A percentile compares a stretch with the other conserved stretches of the same genome.
These are phyloP conservation scores for Clarireedia monteithiana DNA, from an alignment of 2,329 filamentous ascomycete species.

Conservation along the genomic window DNA sequence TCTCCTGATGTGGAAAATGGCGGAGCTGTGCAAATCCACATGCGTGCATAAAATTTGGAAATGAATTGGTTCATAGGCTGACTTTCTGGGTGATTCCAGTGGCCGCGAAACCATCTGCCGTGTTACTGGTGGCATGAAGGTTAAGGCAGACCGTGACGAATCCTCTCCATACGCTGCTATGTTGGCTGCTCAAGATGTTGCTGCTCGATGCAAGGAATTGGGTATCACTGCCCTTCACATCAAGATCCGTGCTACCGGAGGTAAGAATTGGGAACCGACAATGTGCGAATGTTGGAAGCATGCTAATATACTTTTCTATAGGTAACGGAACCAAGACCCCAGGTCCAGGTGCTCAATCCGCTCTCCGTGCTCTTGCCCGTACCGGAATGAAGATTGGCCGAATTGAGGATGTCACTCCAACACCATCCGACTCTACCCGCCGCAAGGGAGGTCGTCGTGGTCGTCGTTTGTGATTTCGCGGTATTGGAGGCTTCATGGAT, in stretches of 20 bases:
- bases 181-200: constrained; percentile 99
- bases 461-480: constrained; percentile 83
- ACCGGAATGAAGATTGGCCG: constrained; percentile 99
- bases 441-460: constrained; percentile 99
- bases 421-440: constrained; percentile 97
- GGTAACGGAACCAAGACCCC: constrained; percentile 99
- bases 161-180: constrained; percentile 99
- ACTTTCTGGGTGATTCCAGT: constrained; percentile 66
- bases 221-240: constrained; percentile 96
- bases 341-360: constrained; percentile 96
- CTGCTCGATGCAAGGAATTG: constrained; percentile 78
- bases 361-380: constrained; percentile 96
- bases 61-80: constrained; percentile 44
- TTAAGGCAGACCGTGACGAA: constrained; percentile 99
- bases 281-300: background rate
- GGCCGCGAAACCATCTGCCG: constrained; percentile 99
- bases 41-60: constrained; percentile 1
- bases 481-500: constrained; percentile 11
- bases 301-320: constrained; percentile 27
- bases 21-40: constrained; percentile 10
- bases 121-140: constrained; percentile 99
- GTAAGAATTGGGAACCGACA: constrained; percentile 39
- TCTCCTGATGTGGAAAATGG: constrained; percentile 5
- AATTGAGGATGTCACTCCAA: constrained; percentile 99
- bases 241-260: constrained; percentile 99